Conservation (phyloP, 1,284 basidiomycete species). For the Anthracocystis walkeri region DNA sequence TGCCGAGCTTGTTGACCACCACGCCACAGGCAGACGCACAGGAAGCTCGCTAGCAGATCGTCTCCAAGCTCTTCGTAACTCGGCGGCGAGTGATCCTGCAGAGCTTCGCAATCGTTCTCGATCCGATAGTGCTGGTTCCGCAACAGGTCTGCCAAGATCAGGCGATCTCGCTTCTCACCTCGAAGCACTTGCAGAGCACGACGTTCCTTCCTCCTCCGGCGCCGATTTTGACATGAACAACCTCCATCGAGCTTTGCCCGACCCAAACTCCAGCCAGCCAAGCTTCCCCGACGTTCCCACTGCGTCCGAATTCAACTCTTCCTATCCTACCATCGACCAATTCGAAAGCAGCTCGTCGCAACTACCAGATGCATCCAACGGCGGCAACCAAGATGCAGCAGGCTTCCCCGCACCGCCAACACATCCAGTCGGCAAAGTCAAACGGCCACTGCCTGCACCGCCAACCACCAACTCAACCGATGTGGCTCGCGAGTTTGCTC, state of each 20-base stretch:
- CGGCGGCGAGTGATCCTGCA: constrained; percentile 37
- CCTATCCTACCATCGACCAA: constrained; percentile 60
- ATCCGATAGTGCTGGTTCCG: constrained; percentile 22
- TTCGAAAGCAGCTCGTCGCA: constrained; percentile 38
- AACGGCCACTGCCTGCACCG: constrained; percentile 50
- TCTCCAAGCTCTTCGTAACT: constrained; percentile 45
- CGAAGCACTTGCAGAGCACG: constrained; percentile 29
- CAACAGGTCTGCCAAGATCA: constrained; percentile 13
- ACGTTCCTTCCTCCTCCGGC: constrained; percentile 5
- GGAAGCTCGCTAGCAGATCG: constrained; percentile 46
- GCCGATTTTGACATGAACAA: constrained; percentile 22
- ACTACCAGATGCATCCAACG: constrained; percentile 4
- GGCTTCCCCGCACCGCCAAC: constrained; percentile 47
- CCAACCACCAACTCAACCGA: constrained; percentile 37
- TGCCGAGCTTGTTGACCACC: constrained; percentile 40
- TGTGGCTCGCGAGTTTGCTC: constrained; percentile 45
- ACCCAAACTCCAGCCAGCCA: constrained; percentile 8
- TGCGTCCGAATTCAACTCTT: constrained; percentile 49
- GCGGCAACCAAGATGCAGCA: constrained; percentile 6
- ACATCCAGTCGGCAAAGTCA: constrained; percentile 38
- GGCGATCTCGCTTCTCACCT: constrained; percentile 31
- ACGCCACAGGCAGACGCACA: constrained; percentile 31
- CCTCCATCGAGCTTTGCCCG: constrained; percentile 25
- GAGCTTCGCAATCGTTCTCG: constrained; percentile 33
- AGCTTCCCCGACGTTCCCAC: constrained; percentile 42